A percentile compares a stretch with the other conserved stretches of the same genome.
Conservation (phyloP, 441 rosid species). For the Rhodomyrtus psidioides region DNA sequence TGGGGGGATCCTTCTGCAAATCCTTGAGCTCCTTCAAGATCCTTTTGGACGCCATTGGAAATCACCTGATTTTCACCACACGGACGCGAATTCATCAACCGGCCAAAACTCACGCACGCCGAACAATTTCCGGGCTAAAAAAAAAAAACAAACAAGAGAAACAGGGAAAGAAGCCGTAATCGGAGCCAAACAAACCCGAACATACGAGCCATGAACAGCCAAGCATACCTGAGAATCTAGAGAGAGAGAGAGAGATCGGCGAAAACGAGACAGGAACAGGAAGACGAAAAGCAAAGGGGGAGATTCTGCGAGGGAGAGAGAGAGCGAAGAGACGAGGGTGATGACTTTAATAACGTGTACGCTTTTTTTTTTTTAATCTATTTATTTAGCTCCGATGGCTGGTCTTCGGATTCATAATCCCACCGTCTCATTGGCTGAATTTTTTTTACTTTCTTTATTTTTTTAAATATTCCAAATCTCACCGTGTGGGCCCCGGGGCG, state of each 20-base stretch:
- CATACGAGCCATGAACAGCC: background rate
- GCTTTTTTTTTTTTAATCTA: background rate
- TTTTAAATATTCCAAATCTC: too few relatives aligned
- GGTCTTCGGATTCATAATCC: background rate
- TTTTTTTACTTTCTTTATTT: background rate
- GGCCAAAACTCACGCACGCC: background rate
- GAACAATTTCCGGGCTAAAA: background rate
- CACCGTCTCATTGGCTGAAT: background rate
- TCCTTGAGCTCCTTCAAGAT: conserved; percentile 18
- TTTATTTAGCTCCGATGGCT: background rate
- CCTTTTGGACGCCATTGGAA: conserved; percentile 12
- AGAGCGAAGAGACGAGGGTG: background rate
- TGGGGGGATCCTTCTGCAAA: conserved; percentile 16
- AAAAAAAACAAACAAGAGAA: background rate
- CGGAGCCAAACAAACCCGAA: background rate
- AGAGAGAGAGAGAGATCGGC: background rate
- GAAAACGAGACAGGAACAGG: background rate
- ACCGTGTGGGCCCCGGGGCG: background rate
- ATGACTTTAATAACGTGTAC: background rate
- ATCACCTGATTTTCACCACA: background rate
- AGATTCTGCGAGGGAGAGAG: background rate
- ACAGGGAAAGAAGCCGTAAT: background rate
- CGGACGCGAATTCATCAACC: background rate
- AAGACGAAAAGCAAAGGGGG: background rate
- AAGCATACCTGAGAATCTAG: background rate